Percentiles rank a stretch among this genome's conserved stretches.
Conservation (phyloP, 257 asterid genomes). For the Linaria vulgaris region DNA sequence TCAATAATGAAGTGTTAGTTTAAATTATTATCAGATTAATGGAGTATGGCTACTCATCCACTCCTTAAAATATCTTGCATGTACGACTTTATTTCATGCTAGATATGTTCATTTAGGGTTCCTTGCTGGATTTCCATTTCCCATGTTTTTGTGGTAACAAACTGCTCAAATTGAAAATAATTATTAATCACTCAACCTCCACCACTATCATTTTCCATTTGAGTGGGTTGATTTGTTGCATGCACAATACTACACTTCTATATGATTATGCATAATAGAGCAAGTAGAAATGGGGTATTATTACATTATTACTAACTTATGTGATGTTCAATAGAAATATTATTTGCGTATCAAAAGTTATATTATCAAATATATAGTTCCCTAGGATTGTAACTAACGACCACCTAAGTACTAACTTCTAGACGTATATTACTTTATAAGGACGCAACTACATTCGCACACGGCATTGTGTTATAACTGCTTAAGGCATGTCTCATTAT, state of each 20-base stretch:
- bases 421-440: no score
- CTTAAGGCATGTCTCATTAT: no score
- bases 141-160: neutral
- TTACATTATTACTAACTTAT: no score
- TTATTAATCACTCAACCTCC: constrained; percentile 13
- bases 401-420: no score
- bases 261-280: no score
- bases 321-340: no score
- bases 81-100: neutral
- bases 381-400: no score
- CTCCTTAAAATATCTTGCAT: neutral
- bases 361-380: no score
- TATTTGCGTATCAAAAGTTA: no score
- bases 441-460: no score
- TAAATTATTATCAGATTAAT: neutral
- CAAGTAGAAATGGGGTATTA: no score
- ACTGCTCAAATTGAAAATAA: neutral
- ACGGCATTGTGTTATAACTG: no score
- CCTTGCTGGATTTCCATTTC: constrained; percentile 14
- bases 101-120: neutral
- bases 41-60: neutral
- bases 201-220: constrained; percentile 21
- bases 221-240: neutral
- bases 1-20: neutral
- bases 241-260: neutral